Evolutionary conservation across 1,139 yeast species (phyloP).

Genomic region (Yamadazyma trypodendri): DNA sequence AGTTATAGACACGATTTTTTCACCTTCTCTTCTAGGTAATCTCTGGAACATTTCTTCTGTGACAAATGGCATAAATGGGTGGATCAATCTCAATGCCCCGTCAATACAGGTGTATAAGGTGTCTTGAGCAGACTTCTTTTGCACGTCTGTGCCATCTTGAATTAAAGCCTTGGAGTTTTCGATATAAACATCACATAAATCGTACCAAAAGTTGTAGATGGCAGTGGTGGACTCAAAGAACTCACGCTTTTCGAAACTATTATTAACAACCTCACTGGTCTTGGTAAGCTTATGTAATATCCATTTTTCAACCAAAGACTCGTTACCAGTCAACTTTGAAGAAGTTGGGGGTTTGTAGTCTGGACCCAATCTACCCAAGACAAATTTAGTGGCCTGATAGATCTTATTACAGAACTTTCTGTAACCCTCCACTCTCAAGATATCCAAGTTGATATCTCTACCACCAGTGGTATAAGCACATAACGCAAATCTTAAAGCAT

Average conservation of each 20-base stretch:
- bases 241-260: conserved; percentile 76
- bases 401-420: conserved; percentile 99
- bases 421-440: conserved; percentile 97
- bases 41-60: conserved; percentile 99
- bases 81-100: conserved; percentile 86
- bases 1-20: conserved; percentile 67
- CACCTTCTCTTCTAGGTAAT: conserved; percentile 82
- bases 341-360: conserved; percentile 79
- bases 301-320: conserved; percentile 95
- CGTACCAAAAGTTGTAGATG: conserved; percentile 93
- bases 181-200: conserved; percentile 94
- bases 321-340: conserved; percentile 66
- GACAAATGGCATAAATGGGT: conserved; percentile 97
- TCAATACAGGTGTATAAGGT: conserved; percentile 92
- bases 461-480: conserved; percentile 99
- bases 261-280: conserved; percentile 65
- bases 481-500: conserved; percentile 94
- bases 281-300: conserved; percentile 80
- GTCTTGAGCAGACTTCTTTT: conserved; percentile 87
- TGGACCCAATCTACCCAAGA: conserved; percentile 85
- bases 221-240: conserved; percentile 86
- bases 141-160: conserved; percentile 83
- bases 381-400: conserved; percentile 98
- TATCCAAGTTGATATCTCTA: conserved; percentile 94
- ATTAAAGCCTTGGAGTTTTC: conserved; percentile 94